Base-by-base conservation (phyloP, 2,329 filamentous ascomycete species). In the Epichloe elymi region DNA sequence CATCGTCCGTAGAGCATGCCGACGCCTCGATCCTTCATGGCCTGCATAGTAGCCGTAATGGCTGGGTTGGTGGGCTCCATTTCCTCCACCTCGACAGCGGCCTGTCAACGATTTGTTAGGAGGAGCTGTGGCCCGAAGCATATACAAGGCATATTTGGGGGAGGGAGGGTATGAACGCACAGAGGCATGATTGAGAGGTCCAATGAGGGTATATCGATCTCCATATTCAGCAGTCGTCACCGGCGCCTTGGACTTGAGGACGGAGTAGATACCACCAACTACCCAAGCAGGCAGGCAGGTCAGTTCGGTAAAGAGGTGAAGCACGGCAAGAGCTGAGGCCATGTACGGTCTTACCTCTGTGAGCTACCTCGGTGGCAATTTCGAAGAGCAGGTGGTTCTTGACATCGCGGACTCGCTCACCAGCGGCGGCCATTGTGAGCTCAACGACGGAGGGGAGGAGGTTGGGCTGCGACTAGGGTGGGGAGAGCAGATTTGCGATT, bases 231-330 rank as follows among this genome's bases (percentile, higher is more conserved):
- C 89, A 1, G 91, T 96, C 42, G 93, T 97, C 55, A 97, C 93
- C 48, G 93, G 91, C 38, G 93, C 91, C 71, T 98, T 98, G 55
- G 93, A 98, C 71, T 98, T 98, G 71, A 98, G 83, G 58, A 98
- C 93, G 15, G 91, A 97, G 76, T 98, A 98, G 72, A 98, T 98
- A 62, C 93, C 93, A 64, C 93, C 93, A 55, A 98, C 93, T 94
- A 52, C 45, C 33, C 17, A 30, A 30, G 26, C 26, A 41, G 17
- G 37, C 20, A n/a, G 30, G 44, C 52, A 39, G 46, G 50, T 46
- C 41, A 49, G 39, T 12, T 14, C 12, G 30, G 30, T 10, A 23
- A 49, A 14, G 30, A 35, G 36, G 12, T 7, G 26, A 49, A 26
- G 38, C 11, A 35, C 7, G 12, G 11, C 8, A 41, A 8, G 37